phyloP scores from a whole-genome alignment of 1,139 yeast genomes.

The Pichia sp. region DNA sequence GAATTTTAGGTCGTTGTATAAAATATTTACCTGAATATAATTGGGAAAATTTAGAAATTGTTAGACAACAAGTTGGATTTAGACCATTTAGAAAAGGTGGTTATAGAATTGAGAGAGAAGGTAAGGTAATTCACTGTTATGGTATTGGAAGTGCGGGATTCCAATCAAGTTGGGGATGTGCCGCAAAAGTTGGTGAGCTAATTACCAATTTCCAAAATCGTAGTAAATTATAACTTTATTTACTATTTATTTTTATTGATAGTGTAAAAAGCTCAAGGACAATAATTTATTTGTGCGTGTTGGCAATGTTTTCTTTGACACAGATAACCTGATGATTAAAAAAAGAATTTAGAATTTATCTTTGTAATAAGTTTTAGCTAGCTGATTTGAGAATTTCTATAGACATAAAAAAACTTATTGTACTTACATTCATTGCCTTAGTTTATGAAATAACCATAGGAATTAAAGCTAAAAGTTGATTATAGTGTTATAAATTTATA shows the following conservation, averaged over 20 bases:
- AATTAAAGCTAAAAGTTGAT: too few relatives aligned
- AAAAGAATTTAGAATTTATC: too few relatives aligned
- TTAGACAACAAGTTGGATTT: slow-evolving; percentile 43
- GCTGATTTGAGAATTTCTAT: too few relatives aligned
- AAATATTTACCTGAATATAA: slow-evolving; percentile 38
- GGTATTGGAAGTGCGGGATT: slow-evolving; percentile 53
- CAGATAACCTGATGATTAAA: too few relatives aligned
- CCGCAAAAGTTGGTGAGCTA: slow-evolving; percentile 9
- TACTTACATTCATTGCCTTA: too few relatives aligned
- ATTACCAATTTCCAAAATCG: not conserved
- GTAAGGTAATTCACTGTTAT: slow-evolving; percentile 36
- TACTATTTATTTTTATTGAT: not conserved
- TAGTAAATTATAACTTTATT: not conserved
- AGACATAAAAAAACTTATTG: too few relatives aligned
- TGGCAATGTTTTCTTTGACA: too few relatives aligned
- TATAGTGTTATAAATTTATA: too few relatives aligned
- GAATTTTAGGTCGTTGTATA: slow-evolving; percentile 38
- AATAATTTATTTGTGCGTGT: too few relatives aligned
- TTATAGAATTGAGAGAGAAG: slow-evolving; percentile 26
- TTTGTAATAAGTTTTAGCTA: too few relatives aligned
- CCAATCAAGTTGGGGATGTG: slow-evolving; percentile 31
- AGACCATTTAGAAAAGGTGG: slow-evolving; percentile 49
- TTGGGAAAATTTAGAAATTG: slow-evolving; percentile 34
- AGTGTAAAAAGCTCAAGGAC: too few relatives aligned
- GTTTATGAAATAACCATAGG: too few relatives aligned